phyloP scores from a whole-genome alignment of 257 asterid genomes.

The Scutellaria minor region DNA sequence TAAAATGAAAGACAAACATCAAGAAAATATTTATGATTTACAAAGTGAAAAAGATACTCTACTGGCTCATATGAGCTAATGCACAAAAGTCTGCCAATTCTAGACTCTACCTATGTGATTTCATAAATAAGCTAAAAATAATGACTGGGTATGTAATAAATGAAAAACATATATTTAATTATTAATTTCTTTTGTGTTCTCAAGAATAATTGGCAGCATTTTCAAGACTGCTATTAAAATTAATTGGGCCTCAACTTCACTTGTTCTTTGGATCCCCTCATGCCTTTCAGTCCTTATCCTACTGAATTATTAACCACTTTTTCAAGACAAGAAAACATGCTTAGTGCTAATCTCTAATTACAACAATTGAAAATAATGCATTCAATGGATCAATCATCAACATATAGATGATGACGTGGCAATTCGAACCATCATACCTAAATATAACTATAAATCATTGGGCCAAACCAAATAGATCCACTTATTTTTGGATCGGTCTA shows the following conservation, averaged over 20 bases:
- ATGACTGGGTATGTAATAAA: too few species aligned
- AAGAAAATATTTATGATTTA: background rate
- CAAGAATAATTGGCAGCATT: slow-evolving; percentile 32
- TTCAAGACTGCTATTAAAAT: slow-evolving; percentile 27
- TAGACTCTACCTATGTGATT: too few species aligned
- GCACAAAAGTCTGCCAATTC: too few species aligned
- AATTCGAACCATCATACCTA: too few species aligned
- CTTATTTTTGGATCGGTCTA: too few species aligned
- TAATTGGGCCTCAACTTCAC: slow-evolving; percentile 20
- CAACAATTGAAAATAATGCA: background rate
- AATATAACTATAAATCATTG: too few species aligned
- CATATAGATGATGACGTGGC: background rate
- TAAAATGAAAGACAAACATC: background rate
- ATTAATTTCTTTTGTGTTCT: background rate
- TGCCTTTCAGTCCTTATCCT: slow-evolving; percentile 28
- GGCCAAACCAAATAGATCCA: too few species aligned
- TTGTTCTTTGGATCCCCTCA: slow-evolving; percentile 27
- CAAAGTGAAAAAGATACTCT: too few species aligned
- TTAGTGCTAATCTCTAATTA: slow-evolving; percentile 29
- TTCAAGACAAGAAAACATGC: slow-evolving; percentile 31
- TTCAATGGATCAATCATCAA: slow-evolving; percentile 18
- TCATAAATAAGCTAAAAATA: too few species aligned
- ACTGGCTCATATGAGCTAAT: too few species aligned
- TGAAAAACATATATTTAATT: too few species aligned
- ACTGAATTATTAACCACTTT: slow-evolving; percentile 31